Conservation (phyloP, 2,329 filamentous ascomycete genomes). For the Xylaria sp. region DNA sequence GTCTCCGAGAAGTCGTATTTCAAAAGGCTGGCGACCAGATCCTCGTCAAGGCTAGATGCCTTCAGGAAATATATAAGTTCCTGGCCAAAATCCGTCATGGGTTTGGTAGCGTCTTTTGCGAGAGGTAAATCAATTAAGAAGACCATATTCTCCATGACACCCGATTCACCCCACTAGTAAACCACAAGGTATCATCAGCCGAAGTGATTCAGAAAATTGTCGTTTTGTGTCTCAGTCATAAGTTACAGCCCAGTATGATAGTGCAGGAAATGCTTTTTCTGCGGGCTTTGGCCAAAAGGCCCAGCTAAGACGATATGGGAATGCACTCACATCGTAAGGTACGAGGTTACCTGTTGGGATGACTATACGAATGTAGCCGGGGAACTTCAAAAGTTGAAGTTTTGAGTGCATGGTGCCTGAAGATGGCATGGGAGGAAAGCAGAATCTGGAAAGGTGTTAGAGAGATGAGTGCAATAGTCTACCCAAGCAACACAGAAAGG, state of each 20-base stretch:
- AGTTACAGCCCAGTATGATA: neutral
- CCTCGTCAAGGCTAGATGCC: slow-evolving; percentile 59
- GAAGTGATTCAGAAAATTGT: neutral
- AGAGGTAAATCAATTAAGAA: slow-evolving; percentile 90
- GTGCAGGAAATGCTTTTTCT: neutral
- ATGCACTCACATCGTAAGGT: slow-evolving; percentile 54
- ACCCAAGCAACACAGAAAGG: neutral
- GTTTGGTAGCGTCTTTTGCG: slow-evolving; percentile 37
- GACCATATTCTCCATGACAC: slow-evolving; percentile 80
- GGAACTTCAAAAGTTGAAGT: slow-evolving; percentile 80
- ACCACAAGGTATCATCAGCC: neutral
- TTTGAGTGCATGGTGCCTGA: slow-evolving; percentile 88
- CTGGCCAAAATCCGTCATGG: slow-evolving; percentile 53
- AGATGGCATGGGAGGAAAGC: slow-evolving; percentile 77
- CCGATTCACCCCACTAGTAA: slow-evolving; percentile 68
- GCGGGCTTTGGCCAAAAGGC: neutral
- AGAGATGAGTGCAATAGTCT: neutral
- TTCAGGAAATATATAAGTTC: slow-evolving; percentile 67
- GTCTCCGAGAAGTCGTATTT: slow-evolving; percentile 81
- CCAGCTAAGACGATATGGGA: neutral
- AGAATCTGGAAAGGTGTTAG: slow-evolving; percentile 42
- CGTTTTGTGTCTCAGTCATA: neutral
- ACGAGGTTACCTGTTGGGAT: slow-evolving; percentile 84
- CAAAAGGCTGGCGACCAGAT: slow-evolving; percentile 61
- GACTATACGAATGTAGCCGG: slow-evolving; percentile 67